phyloP scores from a whole-genome alignment of 2,329 filamentous ascomycete genomes.

The Plectosphaerella cucumerina region DNA sequence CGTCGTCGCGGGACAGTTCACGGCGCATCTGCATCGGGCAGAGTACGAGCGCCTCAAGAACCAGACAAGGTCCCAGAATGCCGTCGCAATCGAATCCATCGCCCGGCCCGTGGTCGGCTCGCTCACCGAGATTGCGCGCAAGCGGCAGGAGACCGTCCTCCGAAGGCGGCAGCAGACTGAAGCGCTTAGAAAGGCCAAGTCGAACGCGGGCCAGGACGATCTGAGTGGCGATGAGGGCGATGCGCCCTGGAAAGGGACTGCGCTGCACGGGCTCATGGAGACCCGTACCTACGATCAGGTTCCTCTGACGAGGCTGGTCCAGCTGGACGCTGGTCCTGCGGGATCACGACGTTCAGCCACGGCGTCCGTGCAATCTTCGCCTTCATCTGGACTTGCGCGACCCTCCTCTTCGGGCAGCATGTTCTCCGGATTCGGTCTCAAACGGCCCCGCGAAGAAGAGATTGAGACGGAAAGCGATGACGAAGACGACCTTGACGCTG shows the following conservation, averaged over 20 bases:
- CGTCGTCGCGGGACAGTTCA: conserved; percentile 63
- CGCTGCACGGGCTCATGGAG: conserved; percentile 39
- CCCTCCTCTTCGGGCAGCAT: no score
- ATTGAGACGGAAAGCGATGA: not conserved
- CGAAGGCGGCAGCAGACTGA: conserved; percentile 30
- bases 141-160: conserved; percentile 28
- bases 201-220: conserved; percentile 12
- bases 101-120: conserved; percentile 45
- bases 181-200: conserved; percentile 17
- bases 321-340: not conserved
- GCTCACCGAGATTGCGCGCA: conserved; percentile 29
- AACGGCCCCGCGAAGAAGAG: not conserved
- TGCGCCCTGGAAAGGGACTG: conserved; percentile 23
- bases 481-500: not conserved
- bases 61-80: conserved; percentile 50
- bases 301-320: conserved; percentile 18
- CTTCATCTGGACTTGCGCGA: no score
- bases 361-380: no score
- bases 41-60: conserved; percentile 68
- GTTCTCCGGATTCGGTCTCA: conserved; percentile 6
- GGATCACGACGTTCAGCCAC: no score
- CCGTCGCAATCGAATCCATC: conserved; percentile 44
- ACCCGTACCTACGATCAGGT: conserved; percentile 27
- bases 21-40: conserved; percentile 69
- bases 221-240: conserved; percentile 23